Evolutionary conservation across 305 asterid species (phyloP).

Genomic region (Fraxinus ornus): DNA sequence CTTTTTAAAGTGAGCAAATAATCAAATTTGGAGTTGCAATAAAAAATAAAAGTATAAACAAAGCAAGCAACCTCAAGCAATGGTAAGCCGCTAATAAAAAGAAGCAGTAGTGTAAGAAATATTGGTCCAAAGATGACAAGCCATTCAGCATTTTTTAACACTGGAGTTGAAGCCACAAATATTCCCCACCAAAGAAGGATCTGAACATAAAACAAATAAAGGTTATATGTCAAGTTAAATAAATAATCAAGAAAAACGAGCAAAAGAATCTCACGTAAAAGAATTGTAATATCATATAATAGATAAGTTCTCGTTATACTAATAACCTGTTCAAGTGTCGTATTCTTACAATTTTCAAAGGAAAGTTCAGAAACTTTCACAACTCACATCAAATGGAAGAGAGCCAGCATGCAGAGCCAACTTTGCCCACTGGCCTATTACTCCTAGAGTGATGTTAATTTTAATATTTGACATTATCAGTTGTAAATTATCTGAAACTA

Average conservation of each 20-base stretch:
- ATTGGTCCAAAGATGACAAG: slow-evolving; percentile 80
- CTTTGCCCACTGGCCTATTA: background rate
- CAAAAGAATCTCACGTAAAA: background rate
- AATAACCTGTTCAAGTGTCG: too few species aligned
- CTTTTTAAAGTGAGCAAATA: background rate
- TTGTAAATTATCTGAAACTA: background rate
- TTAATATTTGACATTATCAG: too few species aligned
- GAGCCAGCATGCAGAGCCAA: background rate
- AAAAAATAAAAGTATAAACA: background rate
- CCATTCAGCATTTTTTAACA: slow-evolving; percentile 68
- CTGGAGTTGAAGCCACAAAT: slow-evolving; percentile 86
- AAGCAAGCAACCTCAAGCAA: slow-evolving; percentile 64
- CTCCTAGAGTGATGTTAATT: background rate
- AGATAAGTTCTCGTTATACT: too few species aligned
- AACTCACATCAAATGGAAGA: background rate
- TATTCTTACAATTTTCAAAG: background rate
- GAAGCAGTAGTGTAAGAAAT: slow-evolving; percentile 68
- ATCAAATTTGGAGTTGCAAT: background rate
- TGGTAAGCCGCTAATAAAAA: slow-evolving; percentile 86
- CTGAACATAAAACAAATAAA: slow-evolving; percentile 35
- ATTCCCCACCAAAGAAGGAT: slow-evolving; percentile 97
- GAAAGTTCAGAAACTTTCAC: background rate
- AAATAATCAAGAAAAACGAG: background rate
- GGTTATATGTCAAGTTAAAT: background rate
- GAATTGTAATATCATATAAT: background rate